A percentile compares a stretch with the other conserved stretches of the same genome.
Conservation (phyloP, 2,329 filamentous ascomycete genomes). For the Xylaria polymorpha region DNA sequence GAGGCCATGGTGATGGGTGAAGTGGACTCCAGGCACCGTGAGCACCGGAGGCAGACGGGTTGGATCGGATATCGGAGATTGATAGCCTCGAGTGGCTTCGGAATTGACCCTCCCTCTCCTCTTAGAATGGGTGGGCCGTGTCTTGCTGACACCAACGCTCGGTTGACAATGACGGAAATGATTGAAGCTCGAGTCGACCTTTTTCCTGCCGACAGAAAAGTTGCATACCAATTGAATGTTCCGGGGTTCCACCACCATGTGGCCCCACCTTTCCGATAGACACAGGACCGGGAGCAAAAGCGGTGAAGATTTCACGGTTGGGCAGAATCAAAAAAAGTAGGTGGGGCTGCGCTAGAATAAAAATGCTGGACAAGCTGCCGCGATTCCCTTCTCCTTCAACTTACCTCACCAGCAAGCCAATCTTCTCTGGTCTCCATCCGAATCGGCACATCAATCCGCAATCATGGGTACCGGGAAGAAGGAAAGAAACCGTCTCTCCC, state of each 20-base stretch:
- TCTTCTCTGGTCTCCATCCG: slow-evolving; percentile 39
- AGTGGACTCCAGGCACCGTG: slow-evolving; percentile 22
- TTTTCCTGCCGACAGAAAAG: slow-evolving; percentile 34
- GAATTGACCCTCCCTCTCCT: neutral
- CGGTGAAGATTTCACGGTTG: slow-evolving; percentile 33
- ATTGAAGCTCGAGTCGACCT: slow-evolving; percentile 2
- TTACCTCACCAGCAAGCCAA: slow-evolving; percentile 32
- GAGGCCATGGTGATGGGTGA: slow-evolving; percentile 37
- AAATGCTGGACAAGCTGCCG: slow-evolving; percentile 29
- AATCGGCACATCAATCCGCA: slow-evolving; percentile 31
- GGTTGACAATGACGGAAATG: slow-evolving; percentile 11
- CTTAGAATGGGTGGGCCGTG: neutral
- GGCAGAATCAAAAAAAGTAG: slow-evolving; percentile 36
- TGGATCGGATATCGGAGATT: neutral
- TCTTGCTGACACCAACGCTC: slow-evolving; percentile 8
- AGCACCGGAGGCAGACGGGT: neutral
- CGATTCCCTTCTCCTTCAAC: slow-evolving; percentile 14
- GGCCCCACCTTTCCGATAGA: slow-evolving; percentile 14
- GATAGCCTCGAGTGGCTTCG: neutral
- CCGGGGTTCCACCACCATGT: slow-evolving; percentile 15
- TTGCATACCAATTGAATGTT: slow-evolving; percentile 27
- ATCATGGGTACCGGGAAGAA: slow-evolving; percentile 92
- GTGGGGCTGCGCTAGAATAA: slow-evolving; percentile 33
- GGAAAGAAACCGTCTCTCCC: slow-evolving; percentile 82
- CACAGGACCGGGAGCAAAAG: slow-evolving; percentile 15